A percentile compares a stretch with the other conserved stretches of the same genome.
These are phyloP conservation scores for Vicia sativa DNA, from an alignment of 306 rosid genomes.

Conservation along the genomic window DNA sequence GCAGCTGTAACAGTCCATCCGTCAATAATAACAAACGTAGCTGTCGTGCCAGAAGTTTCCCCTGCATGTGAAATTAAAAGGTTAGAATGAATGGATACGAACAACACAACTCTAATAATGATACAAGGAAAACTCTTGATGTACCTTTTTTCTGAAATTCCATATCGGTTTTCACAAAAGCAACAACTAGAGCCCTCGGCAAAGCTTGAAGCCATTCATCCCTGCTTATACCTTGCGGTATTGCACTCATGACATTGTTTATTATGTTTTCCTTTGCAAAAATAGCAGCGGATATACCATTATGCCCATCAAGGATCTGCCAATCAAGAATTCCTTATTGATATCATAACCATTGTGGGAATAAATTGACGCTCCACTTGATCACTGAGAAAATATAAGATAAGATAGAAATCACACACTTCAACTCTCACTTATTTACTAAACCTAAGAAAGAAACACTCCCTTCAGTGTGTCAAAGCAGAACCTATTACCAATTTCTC, in stretches of 20 bases:
- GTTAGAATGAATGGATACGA: conserved; percentile 23
- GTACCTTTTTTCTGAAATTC: conserved; percentile 95
- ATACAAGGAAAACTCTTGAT: neutral
- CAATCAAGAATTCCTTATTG: conserved; percentile 46
- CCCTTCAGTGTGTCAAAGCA: neutral
- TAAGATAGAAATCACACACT: conserved; percentile 37
- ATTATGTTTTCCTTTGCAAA: conserved; percentile 80
- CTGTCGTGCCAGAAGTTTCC: conserved; percentile 98
- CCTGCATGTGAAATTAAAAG: conserved; percentile 54
- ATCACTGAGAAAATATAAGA: conserved; percentile 58
- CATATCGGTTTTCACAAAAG: conserved; percentile 95
- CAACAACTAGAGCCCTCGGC: conserved; percentile 96
- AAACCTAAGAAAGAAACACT: conserved; percentile 21
- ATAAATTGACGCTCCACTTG: conserved; percentile 39
- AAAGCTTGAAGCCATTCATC: conserved; percentile 94
- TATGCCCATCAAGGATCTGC: conserved; percentile 98
- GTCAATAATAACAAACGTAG: conserved; percentile 87
- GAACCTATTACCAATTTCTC: conserved; percentile 26
- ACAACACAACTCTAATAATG: conserved; percentile 48
- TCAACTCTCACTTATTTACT: conserved; percentile 31
- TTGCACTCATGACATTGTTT: conserved; percentile 84
- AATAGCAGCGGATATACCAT: conserved; percentile 96
- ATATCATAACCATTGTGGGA: conserved; percentile 48
- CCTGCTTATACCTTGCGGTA: conserved; percentile 86
- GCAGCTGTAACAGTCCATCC: conserved; percentile 98